A percentile compares a stretch with the other conserved stretches of the same genome.
Evolutionary conservation across 2,329 filamentous ascomycete species (phyloP).

Genomic region (Tympanopsis confertula): DNA sequence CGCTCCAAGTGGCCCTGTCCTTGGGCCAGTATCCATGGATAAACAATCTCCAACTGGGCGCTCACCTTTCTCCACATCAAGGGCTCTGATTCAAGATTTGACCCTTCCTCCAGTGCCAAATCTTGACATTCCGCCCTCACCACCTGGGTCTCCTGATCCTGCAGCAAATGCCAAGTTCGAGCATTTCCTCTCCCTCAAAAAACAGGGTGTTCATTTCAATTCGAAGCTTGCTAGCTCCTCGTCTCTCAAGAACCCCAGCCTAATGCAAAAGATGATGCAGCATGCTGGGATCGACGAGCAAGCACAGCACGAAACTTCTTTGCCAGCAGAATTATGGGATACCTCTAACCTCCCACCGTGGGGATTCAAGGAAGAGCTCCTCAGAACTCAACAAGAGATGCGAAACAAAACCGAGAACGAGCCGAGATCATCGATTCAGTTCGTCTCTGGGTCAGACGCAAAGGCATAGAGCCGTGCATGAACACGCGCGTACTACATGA

Average conservation of each 20-base stretch:
- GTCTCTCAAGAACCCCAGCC: constrained; percentile 45
- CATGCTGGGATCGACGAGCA: constrained; percentile 41
- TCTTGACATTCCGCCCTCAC: neutral
- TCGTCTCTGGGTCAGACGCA: neutral
- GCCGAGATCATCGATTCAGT: constrained; percentile 6
- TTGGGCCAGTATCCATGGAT: no score
- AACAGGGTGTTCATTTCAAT: constrained; percentile 53
- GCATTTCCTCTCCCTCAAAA: constrained; percentile 49
- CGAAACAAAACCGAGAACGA: constrained; percentile 18
- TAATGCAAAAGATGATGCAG: constrained; percentile 41
- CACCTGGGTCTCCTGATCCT: neutral
- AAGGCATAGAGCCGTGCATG: no score
- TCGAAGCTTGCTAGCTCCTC: constrained; percentile 42
- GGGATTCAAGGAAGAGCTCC: constrained; percentile 32
- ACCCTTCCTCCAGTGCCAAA: neutral
- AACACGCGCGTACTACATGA: no score
- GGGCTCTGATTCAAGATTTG: neutral
- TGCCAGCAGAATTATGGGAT: constrained; percentile 26
- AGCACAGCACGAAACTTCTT: constrained; percentile 39
- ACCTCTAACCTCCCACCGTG: constrained; percentile 21
- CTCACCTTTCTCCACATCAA: neutral
- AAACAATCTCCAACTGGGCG: no score
- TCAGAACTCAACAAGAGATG: constrained; percentile 24
- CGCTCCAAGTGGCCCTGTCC: neutral
- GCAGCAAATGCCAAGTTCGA: constrained; percentile 40